phyloP scores from a whole-genome alignment of 148 eudicot genomes.

The Rhododendron williamsianum region DNA sequence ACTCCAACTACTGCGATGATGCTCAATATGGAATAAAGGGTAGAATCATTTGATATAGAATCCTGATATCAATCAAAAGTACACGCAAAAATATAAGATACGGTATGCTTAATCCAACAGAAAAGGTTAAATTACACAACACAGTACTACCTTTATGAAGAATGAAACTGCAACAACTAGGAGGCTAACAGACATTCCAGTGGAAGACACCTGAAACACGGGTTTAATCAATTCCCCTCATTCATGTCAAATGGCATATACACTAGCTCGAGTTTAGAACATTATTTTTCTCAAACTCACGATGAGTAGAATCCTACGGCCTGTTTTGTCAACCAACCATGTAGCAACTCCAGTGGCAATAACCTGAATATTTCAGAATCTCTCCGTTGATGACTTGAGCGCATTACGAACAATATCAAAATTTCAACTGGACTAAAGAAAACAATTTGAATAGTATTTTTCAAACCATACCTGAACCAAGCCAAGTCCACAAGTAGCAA shows the following conservation, averaged over 20 bases:
- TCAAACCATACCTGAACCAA: constrained; percentile 57
- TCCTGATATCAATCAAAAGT: constrained; percentile 32
- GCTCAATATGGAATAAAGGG: constrained; percentile 49
- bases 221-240: neutral
- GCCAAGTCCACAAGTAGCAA: constrained; percentile 74
- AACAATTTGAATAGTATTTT: neutral
- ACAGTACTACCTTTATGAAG: constrained; percentile 56
- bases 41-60: constrained; percentile 39
- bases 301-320: constrained; percentile 77
- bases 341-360: constrained; percentile 71
- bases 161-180: constrained; percentile 65
- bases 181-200: constrained; percentile 70
- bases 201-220: constrained; percentile 59
- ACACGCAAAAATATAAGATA: neutral
- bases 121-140: neutral
- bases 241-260: neutral
- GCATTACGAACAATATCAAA: neutral
- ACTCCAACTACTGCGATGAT: constrained; percentile 75
- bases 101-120: neutral
- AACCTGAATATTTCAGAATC: constrained; percentile 40
- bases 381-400: neutral
- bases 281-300: constrained; percentile 41
- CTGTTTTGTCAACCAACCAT: constrained; percentile 93
- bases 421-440: neutral
- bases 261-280: neutral